phyloP scores from a whole-genome alignment of 345 rosid species.

The Melaleuca quinquenervia region DNA sequence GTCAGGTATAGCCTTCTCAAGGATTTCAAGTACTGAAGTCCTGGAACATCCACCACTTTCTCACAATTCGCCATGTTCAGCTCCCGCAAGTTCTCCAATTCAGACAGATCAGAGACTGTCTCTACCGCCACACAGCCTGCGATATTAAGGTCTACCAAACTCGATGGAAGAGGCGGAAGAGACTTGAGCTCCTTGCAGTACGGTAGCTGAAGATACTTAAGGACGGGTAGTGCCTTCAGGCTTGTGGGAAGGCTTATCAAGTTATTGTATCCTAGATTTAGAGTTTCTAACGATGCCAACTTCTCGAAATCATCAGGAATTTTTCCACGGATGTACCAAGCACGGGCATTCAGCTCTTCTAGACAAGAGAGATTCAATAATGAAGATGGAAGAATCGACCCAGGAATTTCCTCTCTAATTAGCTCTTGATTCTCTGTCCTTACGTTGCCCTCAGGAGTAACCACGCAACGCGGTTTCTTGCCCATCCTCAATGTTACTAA shows the following conservation, averaged over 20 bases:
- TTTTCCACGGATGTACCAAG: conserved; percentile 29
- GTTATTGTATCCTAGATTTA: conserved; percentile 31
- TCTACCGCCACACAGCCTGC: conserved; percentile 27
- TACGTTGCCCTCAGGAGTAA: not conserved
- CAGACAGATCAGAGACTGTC: conserved; percentile 20
- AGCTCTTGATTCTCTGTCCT: not conserved
- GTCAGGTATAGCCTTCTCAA: conserved; percentile 28
- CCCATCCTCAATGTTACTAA: conserved; percentile 19
- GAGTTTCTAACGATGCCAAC: conserved; percentile 15
- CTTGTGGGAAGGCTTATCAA: conserved; percentile 37
- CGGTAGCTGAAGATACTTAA: conserved; percentile 18
- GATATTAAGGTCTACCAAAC: conserved; percentile 16
- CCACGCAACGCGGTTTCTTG: conserved; percentile 1
- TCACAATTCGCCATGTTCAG: conserved; percentile 33
- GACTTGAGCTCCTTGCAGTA: conserved; percentile 27
- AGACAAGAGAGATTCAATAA: conserved; percentile 23
- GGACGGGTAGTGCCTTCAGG: conserved; percentile 28
- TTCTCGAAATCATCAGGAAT: conserved; percentile 51
- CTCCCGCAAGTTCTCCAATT: conserved; percentile 9
- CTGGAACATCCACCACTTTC: conserved; percentile 31
- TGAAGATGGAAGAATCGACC: conserved; percentile 14
- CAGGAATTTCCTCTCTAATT: not conserved
- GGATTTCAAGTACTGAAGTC: conserved; percentile 29
- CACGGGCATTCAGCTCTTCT: conserved; percentile 25
- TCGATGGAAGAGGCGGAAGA: conserved; percentile 48